A percentile compares a stretch with the other conserved stretches of the same genome.
Evolutionary conservation across 1,139 yeast species (phyloP).

Genomic region (Kodamaea suecica): DNA sequence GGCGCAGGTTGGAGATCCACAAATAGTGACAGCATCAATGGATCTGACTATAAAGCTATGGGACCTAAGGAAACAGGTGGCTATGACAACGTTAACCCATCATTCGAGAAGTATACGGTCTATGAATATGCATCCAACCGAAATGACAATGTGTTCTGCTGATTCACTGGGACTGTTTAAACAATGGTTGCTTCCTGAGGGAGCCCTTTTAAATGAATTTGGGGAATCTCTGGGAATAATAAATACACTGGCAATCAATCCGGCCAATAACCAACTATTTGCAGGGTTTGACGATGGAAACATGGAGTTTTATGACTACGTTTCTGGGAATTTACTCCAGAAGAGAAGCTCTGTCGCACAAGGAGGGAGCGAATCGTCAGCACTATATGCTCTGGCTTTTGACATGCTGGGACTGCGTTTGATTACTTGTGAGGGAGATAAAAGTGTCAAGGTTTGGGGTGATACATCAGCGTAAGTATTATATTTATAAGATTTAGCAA

Average conservation of each 20-base stretch:
- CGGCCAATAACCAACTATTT: constrained; percentile 61
- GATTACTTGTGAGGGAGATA: constrained; percentile 87
- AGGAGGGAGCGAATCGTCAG: constrained; percentile 68
- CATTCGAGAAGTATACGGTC: constrained; percentile 82
- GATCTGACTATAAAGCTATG: constrained; percentile 84
- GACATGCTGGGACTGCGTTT: constrained; percentile 79
- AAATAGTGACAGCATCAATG: constrained; percentile 75
- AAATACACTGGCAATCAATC: constrained; percentile 66
- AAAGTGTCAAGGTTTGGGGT: constrained; percentile 83
- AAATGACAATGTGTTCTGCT: constrained; percentile 68
- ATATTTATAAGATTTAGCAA: background rate
- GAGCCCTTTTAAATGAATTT: constrained; percentile 55
- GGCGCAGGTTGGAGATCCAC: constrained; percentile 77
- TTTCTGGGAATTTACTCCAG: constrained; percentile 62
- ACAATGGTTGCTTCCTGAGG: constrained; percentile 82
- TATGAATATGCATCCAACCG: constrained; percentile 65
- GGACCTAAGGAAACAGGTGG: constrained; percentile 56
- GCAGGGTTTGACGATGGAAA: constrained; percentile 85
- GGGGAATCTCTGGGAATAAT: constrained; percentile 53
- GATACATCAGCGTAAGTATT: background rate
- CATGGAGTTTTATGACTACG: constrained; percentile 76
- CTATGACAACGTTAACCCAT: constrained; percentile 61
- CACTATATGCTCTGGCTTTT: constrained; percentile 69
- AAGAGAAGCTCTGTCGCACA: constrained; percentile 49
- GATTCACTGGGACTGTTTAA: constrained; percentile 78